Base-by-base conservation (phyloP, 306 rosid species). In the Quillaja saponaria region DNA sequence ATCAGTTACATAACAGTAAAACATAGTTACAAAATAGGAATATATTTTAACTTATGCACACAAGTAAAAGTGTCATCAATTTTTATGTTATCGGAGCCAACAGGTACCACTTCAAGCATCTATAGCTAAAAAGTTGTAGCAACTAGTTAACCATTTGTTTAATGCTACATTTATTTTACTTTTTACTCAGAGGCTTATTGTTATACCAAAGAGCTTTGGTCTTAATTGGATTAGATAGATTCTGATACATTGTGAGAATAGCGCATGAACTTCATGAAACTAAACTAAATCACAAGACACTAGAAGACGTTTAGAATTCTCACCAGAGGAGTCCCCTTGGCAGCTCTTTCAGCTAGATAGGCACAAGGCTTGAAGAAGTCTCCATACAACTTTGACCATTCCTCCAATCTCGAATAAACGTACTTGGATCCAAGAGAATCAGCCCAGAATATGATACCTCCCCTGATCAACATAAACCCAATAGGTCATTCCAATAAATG, bases 361-460 rank as follows among this genome's bases (percentile, higher is more conserved):
- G 78, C 75, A 71, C 95, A 88, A 47, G 99, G 96, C 89, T 92
- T 81, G 91, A 86, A 92, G 76, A 92, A 92, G 40, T 64, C 86
- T 20, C 96, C 99, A 37, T 84, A 89, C 44, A 17, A 58, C 61
- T 83, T 78, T 44, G 99, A 71, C 95, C 96, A 92, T 58, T 80
- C 84, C 73, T 87, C 85, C 85, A 92, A 75, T 78, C 83, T 81
- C 7, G 99, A 86, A 67, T 72, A 49, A 55, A 92, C 78, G 78
- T 92, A 92, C 68, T 81, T 83, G 81, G 99, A 92, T 70, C 99
- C 99, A 68, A 84, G 81, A 40, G 82, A 69, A 69, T 92, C 99
- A 14, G 94, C 99, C 99, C 99, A 92, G 87, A 84, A 92, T 66
- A 92, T 50, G 53, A 92, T 67, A 49, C 99, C 99, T 59, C 99